A percentile compares a stretch with the other conserved stretches of the same genome.
Conservation (phyloP, 2,329 filamentous ascomycete species). For the Cyclaneusma minus region DNA sequence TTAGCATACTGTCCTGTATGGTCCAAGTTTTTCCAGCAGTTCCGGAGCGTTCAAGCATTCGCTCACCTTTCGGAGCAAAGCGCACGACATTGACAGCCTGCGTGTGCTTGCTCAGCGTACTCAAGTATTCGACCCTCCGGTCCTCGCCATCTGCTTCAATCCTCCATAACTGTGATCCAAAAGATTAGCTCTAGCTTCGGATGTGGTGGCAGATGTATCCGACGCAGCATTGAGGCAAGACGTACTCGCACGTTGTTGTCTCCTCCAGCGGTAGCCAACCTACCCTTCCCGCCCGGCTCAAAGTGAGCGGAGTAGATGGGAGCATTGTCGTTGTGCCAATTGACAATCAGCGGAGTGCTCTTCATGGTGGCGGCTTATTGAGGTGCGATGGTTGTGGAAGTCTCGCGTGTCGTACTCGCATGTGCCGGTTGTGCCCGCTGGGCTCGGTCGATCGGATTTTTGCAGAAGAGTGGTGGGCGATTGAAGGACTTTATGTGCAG, state of each 20-base stretch:
- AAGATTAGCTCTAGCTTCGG: conserved; percentile 20
- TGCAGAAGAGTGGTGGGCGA: no score
- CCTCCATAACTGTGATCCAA: conserved; percentile 72
- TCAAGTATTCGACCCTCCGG: conserved; percentile 78
- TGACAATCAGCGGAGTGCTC: conserved; percentile 87
- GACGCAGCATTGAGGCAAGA: conserved; percentile 6
- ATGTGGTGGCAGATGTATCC: background rate
- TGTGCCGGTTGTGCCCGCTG: no score
- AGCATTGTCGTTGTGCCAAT: conserved; percentile 96
- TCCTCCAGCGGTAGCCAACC: conserved; percentile 84
- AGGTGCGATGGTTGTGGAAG: no score
- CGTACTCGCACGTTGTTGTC: conserved; percentile 90
- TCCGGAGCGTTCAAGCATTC: background rate
- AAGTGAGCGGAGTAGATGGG: conserved; percentile 97
- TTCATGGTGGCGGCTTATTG: conserved; percentile 87
- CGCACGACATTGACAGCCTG: conserved; percentile 97
- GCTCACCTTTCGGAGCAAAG: conserved; percentile 79
- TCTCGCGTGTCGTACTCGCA: no score
- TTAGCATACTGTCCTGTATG: conserved; percentile 1
- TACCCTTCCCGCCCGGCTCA: conserved; percentile 78
- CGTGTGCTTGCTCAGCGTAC: conserved; percentile 83
- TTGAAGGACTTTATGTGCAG: no score
- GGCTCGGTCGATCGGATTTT: no score
- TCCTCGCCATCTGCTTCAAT: conserved; percentile 75
- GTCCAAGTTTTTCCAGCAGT: conserved; percentile 3